Evolutionary conservation across 2,329 filamentous ascomycete genomes (phyloP).

Genomic region (Gyromitra esculenta): DNA sequence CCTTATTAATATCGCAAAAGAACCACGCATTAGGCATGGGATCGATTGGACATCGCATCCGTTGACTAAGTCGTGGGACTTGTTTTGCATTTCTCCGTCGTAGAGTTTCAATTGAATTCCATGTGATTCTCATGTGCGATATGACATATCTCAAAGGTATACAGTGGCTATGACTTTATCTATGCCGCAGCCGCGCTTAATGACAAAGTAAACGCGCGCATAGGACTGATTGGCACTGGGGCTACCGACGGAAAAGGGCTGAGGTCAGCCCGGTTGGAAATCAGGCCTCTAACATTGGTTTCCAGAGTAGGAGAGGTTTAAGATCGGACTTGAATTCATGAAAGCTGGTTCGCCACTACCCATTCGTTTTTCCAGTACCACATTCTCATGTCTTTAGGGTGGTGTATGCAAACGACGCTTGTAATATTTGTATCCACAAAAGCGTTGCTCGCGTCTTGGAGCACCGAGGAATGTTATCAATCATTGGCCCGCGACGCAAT

Average conservation of each 20-base stretch:
- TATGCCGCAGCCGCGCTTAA: background rate
- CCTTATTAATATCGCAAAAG: background rate
- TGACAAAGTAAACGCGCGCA: background rate
- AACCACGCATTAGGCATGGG: background rate
- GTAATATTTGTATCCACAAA: background rate
- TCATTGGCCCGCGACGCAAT: background rate
- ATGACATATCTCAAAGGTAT: background rate
- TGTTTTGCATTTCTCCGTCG: background rate
- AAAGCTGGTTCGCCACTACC: background rate
- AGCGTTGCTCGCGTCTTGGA: background rate
- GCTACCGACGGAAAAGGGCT: background rate
- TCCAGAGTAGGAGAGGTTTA: background rate
- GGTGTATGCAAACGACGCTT: background rate
- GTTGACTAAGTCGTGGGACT: no score
- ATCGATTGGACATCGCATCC: background rate
- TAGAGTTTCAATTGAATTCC: background rate
- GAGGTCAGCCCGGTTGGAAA: background rate
- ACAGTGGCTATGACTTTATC: background rate
- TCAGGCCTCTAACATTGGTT: background rate
- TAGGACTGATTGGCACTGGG: background rate
- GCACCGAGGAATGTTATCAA: background rate
- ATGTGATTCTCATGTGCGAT: background rate
- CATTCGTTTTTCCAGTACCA: background rate
- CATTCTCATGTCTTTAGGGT: background rate
- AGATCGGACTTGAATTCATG: background rate